phyloP scores from a whole-genome alignment of 139 green algal genomes.

The Tetratostichococcus sp. region DNA sequence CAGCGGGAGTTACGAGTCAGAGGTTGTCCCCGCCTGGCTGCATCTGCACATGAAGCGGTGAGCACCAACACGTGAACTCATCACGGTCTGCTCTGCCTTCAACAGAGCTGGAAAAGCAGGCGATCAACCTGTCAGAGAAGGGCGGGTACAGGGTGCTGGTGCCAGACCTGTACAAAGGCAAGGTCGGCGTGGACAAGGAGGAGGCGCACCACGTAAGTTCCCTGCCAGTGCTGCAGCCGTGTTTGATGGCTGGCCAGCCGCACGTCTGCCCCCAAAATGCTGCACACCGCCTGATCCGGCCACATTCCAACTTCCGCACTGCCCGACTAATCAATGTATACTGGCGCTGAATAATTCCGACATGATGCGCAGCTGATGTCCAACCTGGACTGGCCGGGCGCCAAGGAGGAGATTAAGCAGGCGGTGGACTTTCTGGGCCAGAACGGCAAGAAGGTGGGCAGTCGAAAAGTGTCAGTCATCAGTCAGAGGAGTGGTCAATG shows the following conservation, averaged over 20 bases:
- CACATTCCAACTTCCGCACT: too few relatives aligned
- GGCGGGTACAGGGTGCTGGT: conserved; percentile 11
- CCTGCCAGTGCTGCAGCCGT: background rate
- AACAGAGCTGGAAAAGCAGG: conserved; percentile 18
- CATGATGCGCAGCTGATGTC: conserved; percentile 40
- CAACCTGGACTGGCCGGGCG: conserved; percentile 59
- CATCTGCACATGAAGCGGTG: too few relatives aligned
- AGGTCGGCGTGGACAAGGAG: conserved; percentile 62
- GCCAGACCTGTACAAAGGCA: conserved; percentile 69
- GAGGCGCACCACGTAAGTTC: conserved; percentile 54
- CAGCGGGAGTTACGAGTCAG: too few relatives aligned
- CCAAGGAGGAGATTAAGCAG: conserved; percentile 52
- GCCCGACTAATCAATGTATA: too few relatives aligned
- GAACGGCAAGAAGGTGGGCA: conserved; percentile 34
- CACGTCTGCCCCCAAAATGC: too few relatives aligned
- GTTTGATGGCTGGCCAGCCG: too few relatives aligned
- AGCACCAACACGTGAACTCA: too few relatives aligned
- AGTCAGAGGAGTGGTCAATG: too few relatives aligned
- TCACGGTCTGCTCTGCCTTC: too few relatives aligned
- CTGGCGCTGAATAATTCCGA: background rate
- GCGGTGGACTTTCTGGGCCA: conserved; percentile 46
- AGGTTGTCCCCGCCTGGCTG: too few relatives aligned
- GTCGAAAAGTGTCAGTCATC: too few relatives aligned
- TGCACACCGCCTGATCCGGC: too few relatives aligned
- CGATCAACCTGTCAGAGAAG: conserved; percentile 7